Evolutionary conservation across 2,329 filamentous ascomycete genomes (phyloP), one percentile per base, ranked within the genome.

Genomic region (Alternaria postmessia): DNA sequence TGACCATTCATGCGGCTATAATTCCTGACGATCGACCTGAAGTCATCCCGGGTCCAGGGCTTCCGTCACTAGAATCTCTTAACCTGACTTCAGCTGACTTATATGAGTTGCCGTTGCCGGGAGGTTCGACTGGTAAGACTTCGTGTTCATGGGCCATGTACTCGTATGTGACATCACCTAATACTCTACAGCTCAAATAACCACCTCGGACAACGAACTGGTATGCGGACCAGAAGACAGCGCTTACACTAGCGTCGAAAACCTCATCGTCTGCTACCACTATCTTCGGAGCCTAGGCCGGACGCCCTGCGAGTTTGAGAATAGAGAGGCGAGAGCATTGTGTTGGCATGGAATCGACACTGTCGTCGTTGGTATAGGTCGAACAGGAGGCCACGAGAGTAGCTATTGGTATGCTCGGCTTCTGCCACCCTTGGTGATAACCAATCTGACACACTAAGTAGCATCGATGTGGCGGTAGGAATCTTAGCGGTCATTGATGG

Each of bases 201-300:
- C 18, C 18, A 48, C 30, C 46, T 48, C 46, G 14, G 30, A 24
- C 4, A 48, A 36, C 8, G 20, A 32, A 48, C n/a, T 55, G 12
- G 36, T 39, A 16, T 64, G 62, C 26, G 62, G 55, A 12, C 62
- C 59, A 12, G 34, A 51, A 18, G 57, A 65, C n/a, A 22, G 22
- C 12, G 52, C 54, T 14, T 64, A 62, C n/a, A 58, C 59, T 7
- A 22, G 49, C 43, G 65, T 65, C n/a, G 51, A 57, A 11, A 57
- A 58, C 22, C 46, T 56, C 2, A 62, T 67, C n/a, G 47, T 54
- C 12, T 67, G 63, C 54, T 63, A 49, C 46, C 32, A 65, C 20
- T 67, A 65, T 49, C 42, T 65, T 8, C 53, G 30, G 14, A 57
- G 28, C n/a, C 47, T 67, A 2, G 64, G 54, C 8, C 11, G 43